phyloP scores from a whole-genome alignment of 495 filamentous ascomycete genomes.

The Darksidea phi region DNA sequence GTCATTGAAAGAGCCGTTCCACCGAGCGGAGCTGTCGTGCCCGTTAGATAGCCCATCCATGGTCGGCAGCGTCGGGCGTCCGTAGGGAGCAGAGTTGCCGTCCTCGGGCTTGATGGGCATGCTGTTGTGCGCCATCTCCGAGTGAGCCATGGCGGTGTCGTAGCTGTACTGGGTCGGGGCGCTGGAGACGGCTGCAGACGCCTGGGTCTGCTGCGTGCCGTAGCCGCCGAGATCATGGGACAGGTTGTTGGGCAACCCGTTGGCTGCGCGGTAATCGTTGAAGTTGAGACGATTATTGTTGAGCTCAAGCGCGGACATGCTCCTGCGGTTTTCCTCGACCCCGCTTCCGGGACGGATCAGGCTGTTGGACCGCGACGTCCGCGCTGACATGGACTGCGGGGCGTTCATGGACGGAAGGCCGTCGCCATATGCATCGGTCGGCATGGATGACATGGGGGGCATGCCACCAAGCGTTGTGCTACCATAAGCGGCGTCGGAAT shows the following conservation, averaged over 20 bases:
- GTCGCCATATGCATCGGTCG: slow-evolving; percentile 25
- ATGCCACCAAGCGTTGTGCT: slow-evolving; percentile 20
- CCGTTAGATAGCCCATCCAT: slow-evolving; percentile 23
- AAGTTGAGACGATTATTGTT: slow-evolving; percentile 22
- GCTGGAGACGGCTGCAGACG: not conserved
- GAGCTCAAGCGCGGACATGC: slow-evolving; percentile 30
- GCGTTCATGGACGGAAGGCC: slow-evolving; percentile 10
- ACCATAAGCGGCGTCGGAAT: slow-evolving; percentile 26
- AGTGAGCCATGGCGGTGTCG: slow-evolving; percentile 5
- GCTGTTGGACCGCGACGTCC: slow-evolving; percentile 37
- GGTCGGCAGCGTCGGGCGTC: slow-evolving; percentile 31
- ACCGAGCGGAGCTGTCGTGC: slow-evolving; percentile 23
- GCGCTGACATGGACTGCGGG: slow-evolving; percentile 29
- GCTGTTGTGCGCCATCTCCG: slow-evolving; percentile 26
- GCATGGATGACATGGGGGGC: slow-evolving; percentile 20
- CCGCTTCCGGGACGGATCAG: slow-evolving; percentile 31
- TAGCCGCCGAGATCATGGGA: slow-evolving; percentile 26
- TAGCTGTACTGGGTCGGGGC: slow-evolving; percentile 25
- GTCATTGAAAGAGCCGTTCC: slow-evolving; percentile 19
- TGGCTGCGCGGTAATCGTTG: slow-evolving; percentile 21
- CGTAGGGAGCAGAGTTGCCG: slow-evolving; percentile 14
- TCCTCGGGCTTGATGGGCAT: slow-evolving; percentile 30
- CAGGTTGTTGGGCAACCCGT: slow-evolving; percentile 16
- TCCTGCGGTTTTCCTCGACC: slow-evolving; percentile 34
- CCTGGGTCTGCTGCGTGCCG: slow-evolving; percentile 18